Conservation (phyloP, 2,329 filamentous ascomycete species). For the Exophiala sideris region DNA sequence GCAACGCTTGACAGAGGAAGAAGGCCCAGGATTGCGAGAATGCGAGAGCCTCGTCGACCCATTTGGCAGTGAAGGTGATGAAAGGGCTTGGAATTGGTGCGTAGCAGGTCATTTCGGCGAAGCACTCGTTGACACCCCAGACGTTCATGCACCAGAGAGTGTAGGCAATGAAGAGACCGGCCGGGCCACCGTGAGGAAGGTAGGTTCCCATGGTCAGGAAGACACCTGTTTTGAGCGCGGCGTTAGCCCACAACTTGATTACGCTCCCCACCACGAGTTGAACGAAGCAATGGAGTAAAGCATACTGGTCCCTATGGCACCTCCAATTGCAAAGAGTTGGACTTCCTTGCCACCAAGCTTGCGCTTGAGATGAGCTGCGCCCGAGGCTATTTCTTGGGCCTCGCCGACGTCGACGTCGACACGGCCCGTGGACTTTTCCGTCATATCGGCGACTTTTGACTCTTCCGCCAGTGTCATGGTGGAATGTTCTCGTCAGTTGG, state of each 20-base stretch:
- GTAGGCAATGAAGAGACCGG: constrained; percentile 46
- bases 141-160: constrained; percentile 39
- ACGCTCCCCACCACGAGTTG: not conserved
- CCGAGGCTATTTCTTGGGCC: not conserved
- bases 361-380: not conserved
- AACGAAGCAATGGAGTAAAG: no score
- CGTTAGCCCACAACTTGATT: not conserved
- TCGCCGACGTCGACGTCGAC: not conserved
- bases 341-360: not conserved
- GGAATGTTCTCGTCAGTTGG: no score
- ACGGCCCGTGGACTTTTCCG: not conserved
- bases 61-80: constrained; percentile 48
- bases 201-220: constrained; percentile 34
- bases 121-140: constrained; percentile 46
- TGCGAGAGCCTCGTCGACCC: constrained; percentile 42
- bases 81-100: constrained; percentile 48
- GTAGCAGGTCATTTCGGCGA: constrained; percentile 48
- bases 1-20: constrained; percentile 39
- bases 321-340: not conserved
- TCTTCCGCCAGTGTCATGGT: no score
- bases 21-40: constrained; percentile 50
- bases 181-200: constrained; percentile 42
- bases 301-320: not conserved
- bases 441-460: not conserved
- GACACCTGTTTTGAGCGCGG: not conserved